phyloP scores from a whole-genome alignment of 177 flowering plant species.

The Vitis hybrid region DNA sequence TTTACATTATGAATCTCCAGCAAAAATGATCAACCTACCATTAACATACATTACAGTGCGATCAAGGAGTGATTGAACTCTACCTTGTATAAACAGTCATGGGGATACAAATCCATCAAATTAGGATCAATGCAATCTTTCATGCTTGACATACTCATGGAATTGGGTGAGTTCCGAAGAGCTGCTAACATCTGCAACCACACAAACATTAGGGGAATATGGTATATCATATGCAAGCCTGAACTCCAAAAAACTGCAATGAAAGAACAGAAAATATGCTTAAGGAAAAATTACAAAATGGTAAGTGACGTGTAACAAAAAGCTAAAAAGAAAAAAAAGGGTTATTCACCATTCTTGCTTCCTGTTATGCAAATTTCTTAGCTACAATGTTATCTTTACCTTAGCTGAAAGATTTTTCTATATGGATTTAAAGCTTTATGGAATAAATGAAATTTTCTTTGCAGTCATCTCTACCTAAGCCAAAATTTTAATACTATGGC shows the following conservation, averaged over 20 bases:
- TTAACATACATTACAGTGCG: neutral
- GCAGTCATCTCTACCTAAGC: too few species aligned
- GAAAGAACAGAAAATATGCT: too few species aligned
- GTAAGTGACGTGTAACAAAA: too few species aligned
- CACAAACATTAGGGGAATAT: neutral
- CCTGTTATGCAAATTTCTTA: too few species aligned
- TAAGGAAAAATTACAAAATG: too few species aligned
- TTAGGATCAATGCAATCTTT: constrained; percentile 79
- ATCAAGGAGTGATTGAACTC: neutral
- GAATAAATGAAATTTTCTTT: too few species aligned
- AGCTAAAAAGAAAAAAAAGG: too few species aligned
- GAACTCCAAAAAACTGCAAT: neutral
- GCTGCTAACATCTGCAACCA: constrained; percentile 80
- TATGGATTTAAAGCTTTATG: too few species aligned
- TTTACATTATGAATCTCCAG: neutral
- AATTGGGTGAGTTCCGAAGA: constrained; percentile 66
- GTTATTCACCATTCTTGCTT: too few species aligned
- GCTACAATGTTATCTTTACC: too few species aligned
- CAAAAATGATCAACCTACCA: neutral
- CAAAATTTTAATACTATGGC: too few species aligned
- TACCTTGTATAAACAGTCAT: constrained; percentile 92
- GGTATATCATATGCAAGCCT: neutral
- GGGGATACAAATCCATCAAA: constrained; percentile 85
- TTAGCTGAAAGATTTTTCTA: too few species aligned
- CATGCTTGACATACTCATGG: constrained; percentile 73